Percentiles rank a stretch among this genome's conserved stretches.
phyloP scores from a whole-genome alignment of 2,329 filamentous ascomycete species.

The Phialophora chinensis region DNA sequence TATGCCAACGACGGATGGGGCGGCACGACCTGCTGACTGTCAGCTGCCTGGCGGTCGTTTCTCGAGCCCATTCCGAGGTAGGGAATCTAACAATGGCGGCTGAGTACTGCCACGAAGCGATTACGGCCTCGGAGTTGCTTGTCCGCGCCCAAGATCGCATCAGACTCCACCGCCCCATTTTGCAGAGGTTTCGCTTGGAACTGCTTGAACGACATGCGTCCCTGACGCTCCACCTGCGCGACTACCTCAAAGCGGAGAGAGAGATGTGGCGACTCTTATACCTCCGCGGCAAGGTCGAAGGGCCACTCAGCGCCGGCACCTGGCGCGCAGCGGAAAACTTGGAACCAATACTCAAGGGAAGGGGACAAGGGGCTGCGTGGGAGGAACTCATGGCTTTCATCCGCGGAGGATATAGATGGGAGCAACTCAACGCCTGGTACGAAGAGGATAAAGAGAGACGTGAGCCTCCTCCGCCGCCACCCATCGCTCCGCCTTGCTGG shows the following conservation, averaged over 20 bases:
- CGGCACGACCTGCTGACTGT: slow-evolving; percentile 32
- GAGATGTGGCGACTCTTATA: slow-evolving; percentile 6
- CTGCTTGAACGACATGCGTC: slow-evolving; percentile 6
- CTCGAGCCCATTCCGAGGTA: slow-evolving; percentile 23
- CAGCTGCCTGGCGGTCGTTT: slow-evolving; percentile 29
- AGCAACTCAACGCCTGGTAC: not conserved
- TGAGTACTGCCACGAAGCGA: slow-evolving; percentile 4
- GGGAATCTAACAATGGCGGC: not conserved
- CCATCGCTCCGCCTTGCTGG: not conserved
- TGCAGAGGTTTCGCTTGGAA: slow-evolving; percentile 10
- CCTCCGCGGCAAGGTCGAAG: not conserved
- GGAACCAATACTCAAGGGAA: not conserved
- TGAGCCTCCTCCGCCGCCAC: not conserved
- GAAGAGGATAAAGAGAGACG: not conserved
- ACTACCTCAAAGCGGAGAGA: slow-evolving; percentile 14
- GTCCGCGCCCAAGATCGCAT: slow-evolving; percentile 10
- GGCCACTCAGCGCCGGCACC: not conserved
- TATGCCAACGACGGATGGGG: slow-evolving; percentile 33
- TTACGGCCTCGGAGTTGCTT: slow-evolving; percentile 7
- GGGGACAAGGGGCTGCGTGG: not conserved
- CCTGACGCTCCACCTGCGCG: slow-evolving; percentile 2
- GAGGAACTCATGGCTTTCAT: slow-evolving; percentile 3
- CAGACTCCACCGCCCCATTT: slow-evolving; percentile 2
- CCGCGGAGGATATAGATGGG: not conserved
- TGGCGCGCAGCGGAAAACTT: slow-evolving; percentile 6